A percentile compares a stretch with the other conserved stretches of the same genome.
Conservation (phyloP, 768 basidiomycete species). For the Cubamyces sp. region DNA sequence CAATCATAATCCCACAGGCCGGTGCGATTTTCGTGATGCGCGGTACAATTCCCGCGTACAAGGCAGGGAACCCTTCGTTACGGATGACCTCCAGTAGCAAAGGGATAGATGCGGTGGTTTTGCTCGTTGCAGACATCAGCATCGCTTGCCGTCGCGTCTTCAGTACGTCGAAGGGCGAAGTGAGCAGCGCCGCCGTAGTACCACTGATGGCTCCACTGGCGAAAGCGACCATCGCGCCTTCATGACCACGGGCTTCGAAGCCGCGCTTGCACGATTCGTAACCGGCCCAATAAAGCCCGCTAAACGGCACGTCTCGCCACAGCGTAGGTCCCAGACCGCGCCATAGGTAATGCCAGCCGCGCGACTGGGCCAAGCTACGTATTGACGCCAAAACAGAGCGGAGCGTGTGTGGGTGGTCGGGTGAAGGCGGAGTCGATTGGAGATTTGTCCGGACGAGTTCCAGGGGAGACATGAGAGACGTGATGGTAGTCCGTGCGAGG, state of each 20-base stretch:
- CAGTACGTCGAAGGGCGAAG: slow-evolving; percentile 95
- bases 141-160: slow-evolving; percentile 93
- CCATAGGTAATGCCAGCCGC: slow-evolving; percentile 81
- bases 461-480: slow-evolving; percentile 81
- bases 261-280: slow-evolving; percentile 82
- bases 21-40: slow-evolving; percentile 95
- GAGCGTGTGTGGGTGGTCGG: slow-evolving; percentile 74
- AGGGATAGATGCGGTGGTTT: slow-evolving; percentile 57
- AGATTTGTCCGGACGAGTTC: slow-evolving; percentile 94
- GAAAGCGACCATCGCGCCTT: slow-evolving; percentile 76
- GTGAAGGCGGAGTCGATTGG: slow-evolving; percentile 80
- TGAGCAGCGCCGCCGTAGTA: slow-evolving; percentile 81
- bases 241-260: slow-evolving; percentile 55
- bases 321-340: slow-evolving; percentile 89
- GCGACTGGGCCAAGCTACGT: slow-evolving; percentile 55
- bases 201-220: slow-evolving; percentile 91
- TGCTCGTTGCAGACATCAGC: slow-evolving; percentile 57
- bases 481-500: slow-evolving; percentile 77
- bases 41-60: slow-evolving; percentile 86
- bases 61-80: slow-evolving; percentile 75
- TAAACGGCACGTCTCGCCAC: slow-evolving; percentile 98
- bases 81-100: slow-evolving; percentile 70
- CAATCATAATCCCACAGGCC: slow-evolving; percentile 98
- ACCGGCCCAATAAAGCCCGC: slow-evolving; percentile 95
- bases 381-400: slow-evolving; percentile 72